Base-by-base conservation (phyloP, 2,329 filamentous ascomycete genomes). In the Talaromyces sp. region DNA sequence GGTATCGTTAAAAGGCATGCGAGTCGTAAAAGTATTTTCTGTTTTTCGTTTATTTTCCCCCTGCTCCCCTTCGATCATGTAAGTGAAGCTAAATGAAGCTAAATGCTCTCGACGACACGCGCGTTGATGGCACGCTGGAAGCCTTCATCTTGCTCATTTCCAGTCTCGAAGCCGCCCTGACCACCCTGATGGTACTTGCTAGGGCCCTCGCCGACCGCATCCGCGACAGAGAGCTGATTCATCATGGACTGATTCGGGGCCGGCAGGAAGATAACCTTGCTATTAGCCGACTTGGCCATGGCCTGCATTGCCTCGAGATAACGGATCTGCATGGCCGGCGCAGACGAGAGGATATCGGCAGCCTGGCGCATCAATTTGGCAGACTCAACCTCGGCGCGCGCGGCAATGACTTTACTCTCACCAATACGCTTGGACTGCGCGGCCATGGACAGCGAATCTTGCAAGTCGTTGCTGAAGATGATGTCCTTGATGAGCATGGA, bases 401-500 rank as follows among this genome's bases (percentile, higher is more conserved):
- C 94, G 61, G 92, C 92, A 73, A 99, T 97, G 74, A 99, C 91
- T 83, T 99, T 99, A 80, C 89, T 92, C 78, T 99, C 94, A 79
- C 94, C 94, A 60, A 97, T 96, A 68, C 94, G 89, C 88, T 97
- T 97, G 81, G 89, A 91, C 83, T 99, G 94, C 3, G 94, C 94
- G 43, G 94, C 94, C 94, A 99, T 97, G 72, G 91, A 96, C 55
- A 99, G 85, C 19, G 90, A 94, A 71, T 97, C 93, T 78, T 99
- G 94, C 51, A 99, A 83, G 67, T 97, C 94, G 72, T 91, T 87
- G 78, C 87, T 92, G 85, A 99, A 99, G 74, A 97, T 90, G 73
- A 99, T 96, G 77, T 99, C 94, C 80, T 99, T 97, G 84, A 99
- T 93, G 67, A 99, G 87, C 93, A 99, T 99, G 71, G 88, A 92